Base-by-base conservation (phyloP, 73 alveolate genomes). In the Halteria grandinella region DNA sequence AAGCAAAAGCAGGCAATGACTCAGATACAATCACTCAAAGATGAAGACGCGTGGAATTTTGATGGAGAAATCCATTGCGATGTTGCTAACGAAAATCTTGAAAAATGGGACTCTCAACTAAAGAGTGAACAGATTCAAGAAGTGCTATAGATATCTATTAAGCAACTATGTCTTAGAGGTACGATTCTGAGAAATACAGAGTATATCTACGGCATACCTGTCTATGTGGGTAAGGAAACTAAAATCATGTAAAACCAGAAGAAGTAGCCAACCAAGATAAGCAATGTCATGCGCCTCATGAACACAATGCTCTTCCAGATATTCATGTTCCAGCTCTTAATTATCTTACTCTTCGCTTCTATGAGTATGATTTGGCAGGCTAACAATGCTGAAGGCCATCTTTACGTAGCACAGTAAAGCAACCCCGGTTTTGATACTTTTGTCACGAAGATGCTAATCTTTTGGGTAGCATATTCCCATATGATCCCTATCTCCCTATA, bases 171-270 rank as follows among this genome's bases (percentile, higher is more conserved):
- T 43, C 55, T 94, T 39, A 94, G 97, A 82, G 99, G 99, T 21
- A 84, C 97, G 49, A 91, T 70, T 55, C 83, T 95, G 10, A 90
- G 94, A 72, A 94, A 95, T 63, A 93, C 97, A 18, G 91, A 84
- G 60, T 95, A 70, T 77, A 83, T 87, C 15, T 55, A 77, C 53
- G 99, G 98, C 6, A 51, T 88, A 41, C 96, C 85, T 32, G 80
- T 95, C 8, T 95, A 93, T 55, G 81, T 97, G 6, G 99, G 99
- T 18, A 88, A 85, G 60, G 98, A 95, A 48, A 94, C 99, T 6
- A 91, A 90, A 71, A 89, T 95, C 31, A 93, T 95, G 97, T 87
- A 86, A 92, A 94, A 94, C 60, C 57, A 80, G 1, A 78, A 55
- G 70, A 77, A 69, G 25, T 87, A 91, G 31, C 77, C 70, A 32